These are phyloP conservation scores for Cladobotryum protrusum DNA, from an alignment of 2,329 filamentous ascomycete species.

Conservation along the genomic window DNA sequence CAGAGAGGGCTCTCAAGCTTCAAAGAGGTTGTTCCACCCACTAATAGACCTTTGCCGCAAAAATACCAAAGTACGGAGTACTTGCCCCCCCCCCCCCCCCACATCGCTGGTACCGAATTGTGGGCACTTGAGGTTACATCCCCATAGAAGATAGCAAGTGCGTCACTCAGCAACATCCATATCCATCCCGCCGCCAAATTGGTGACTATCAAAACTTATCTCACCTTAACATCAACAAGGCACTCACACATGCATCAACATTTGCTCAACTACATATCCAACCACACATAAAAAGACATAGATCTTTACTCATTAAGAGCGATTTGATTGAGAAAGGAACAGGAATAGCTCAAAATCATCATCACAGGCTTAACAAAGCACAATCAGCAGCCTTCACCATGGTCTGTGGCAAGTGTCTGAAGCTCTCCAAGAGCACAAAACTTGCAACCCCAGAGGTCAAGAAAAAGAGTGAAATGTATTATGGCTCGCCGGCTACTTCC, in stretches of 20 bases:
- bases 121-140: neutral
- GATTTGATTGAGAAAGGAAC: no score
- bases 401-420: conserved; percentile 61
- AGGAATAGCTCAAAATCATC: neutral
- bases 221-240: neutral
- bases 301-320: neutral
- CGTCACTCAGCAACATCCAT: neutral
- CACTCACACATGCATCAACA: neutral
- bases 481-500: conserved; percentile 48
- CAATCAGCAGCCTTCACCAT: conserved; percentile 28
- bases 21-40: conserved; percentile 3
- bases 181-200: conserved; percentile 4
- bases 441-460: conserved; percentile 60
- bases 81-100: neutral
- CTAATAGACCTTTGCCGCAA: neutral
- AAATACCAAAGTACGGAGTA: no score
- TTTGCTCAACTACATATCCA: neutral
- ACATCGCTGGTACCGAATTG: conserved; percentile 3
- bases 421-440: conserved; percentile 49
- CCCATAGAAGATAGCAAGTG: neutral
- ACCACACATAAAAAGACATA: neutral
- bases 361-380: neutral
- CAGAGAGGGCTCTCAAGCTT: neutral
- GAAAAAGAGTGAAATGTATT: conserved; percentile 61
- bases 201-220: no score